A percentile compares a stretch with the other conserved stretches of the same genome.
Evolutionary conservation across 176 grass and related monocot genomes (phyloP).

Genomic region (Carex scoparia): DNA sequence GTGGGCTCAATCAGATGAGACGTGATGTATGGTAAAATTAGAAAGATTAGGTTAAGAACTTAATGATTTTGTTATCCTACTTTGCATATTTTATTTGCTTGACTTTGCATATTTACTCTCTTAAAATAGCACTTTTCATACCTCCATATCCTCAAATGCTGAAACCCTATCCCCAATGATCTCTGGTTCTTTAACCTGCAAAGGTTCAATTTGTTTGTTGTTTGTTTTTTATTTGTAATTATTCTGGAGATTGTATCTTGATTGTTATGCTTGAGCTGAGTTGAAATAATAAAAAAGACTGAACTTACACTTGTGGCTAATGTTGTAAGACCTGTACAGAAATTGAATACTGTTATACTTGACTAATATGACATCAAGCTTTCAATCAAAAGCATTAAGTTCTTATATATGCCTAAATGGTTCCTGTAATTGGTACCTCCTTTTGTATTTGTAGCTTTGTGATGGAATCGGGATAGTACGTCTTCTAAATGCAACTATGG

Average conservation of each 20-base stretch:
- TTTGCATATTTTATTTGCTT: background rate
- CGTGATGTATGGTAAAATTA: conserved; percentile 68
- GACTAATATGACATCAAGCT: background rate
- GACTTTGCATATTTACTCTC: background rate
- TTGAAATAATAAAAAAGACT: background rate
- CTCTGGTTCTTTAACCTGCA: conserved; percentile 3
- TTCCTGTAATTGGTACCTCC: background rate
- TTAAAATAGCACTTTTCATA: background rate
- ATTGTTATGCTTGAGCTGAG: background rate
- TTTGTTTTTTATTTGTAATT: background rate
- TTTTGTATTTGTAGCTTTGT: conserved; percentile 54
- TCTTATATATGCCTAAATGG: background rate
- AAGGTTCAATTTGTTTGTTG: background rate
- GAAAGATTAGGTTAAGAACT: conserved; percentile 29
- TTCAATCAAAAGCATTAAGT: background rate
- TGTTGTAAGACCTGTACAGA: background rate
- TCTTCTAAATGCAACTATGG: conserved; percentile 81
- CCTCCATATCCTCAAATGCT: background rate
- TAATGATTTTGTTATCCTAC: conserved; percentile 10
- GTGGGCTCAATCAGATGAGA: conserved; percentile 95
- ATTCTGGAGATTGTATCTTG: background rate
- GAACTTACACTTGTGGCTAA: background rate
- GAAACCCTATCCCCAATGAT: background rate
- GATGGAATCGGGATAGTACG: conserved; percentile 76
- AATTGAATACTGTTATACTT: background rate